Evolutionary conservation across 257 asterid species (phyloP), one percentile per base, ranked within the genome.

Genomic region (Voacanga thouarsii): DNA sequence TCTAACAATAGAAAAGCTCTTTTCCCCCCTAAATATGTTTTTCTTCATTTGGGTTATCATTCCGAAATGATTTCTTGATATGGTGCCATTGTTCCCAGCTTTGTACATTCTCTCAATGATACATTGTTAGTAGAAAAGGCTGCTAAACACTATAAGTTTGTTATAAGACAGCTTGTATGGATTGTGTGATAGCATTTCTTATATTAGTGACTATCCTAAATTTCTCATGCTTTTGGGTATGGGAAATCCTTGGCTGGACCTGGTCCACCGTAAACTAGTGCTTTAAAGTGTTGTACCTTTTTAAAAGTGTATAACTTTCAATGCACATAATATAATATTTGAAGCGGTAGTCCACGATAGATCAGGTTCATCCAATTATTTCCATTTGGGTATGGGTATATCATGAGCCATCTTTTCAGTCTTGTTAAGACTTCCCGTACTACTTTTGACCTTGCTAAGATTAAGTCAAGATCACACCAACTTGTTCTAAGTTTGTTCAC

Each of bases 1-100:
- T 60, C 75, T 67, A 65, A 66, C 12, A 24, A 66, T 44, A 23
- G 23, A 65, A 37, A 11, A 18, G 14, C 18, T 41, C 2, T n/a
- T 53, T 23, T 39, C 30, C 10, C 16, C 69, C 45, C 37, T 33
- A 33, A 7, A 16, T 16, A 12, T 23, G 6, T 18, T 14, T 24
- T 21, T 77, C 41, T 66, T 33, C 23, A 11, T 43, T 56, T 26
- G 33, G 10, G 10, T 24, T 3, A 19, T 41, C 41, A n/a, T 44
- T 28, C 21, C 28, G 9, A 7, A 18, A 47, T 64, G 57, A 6
- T n/a, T 53, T 3, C 12, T 26, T 63, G 1, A 43, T n/a, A 71
- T 43, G 99, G 94, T 90, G 73, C 98, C 98, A 83, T 92, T 49
- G 84, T 90, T 72, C 96, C 93, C 60, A 82, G 96, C 83, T 98